These are phyloP conservation scores for Balakata baccata DNA, from an alignment of 345 rosid species.

Conservation along the genomic window DNA sequence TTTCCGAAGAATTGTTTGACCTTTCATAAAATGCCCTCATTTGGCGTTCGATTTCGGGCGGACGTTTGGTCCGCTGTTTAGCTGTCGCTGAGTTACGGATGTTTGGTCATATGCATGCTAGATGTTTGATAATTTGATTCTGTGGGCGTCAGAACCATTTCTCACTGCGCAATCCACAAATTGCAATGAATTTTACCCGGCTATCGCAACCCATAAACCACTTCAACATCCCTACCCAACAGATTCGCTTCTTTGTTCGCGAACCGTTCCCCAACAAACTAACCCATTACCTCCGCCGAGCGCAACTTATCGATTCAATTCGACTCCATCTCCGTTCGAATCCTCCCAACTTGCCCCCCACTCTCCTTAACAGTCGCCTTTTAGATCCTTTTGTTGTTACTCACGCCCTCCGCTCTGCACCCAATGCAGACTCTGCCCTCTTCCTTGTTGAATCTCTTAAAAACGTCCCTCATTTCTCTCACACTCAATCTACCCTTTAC, in stretches of 20 bases:
- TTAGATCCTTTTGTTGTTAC: conserved; percentile 69
- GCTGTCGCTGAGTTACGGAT: background rate
- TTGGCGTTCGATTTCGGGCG: background rate
- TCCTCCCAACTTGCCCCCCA: conserved; percentile 29
- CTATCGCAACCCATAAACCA: conserved; percentile 28
- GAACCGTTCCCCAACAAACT: conserved; percentile 74
- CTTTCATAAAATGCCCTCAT: background rate
- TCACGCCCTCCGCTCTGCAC: conserved; percentile 68
- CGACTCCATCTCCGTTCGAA: conserved; percentile 69
- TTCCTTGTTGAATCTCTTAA: conserved; percentile 46
- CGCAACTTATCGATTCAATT: conserved; percentile 65
- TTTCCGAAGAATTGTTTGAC: background rate
- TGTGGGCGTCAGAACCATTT: background rate
- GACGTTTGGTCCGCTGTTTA: background rate
- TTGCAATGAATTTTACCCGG: conserved; percentile 37
- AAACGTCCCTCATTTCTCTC: conserved; percentile 35
- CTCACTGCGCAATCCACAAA: background rate
- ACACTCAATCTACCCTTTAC: conserved; percentile 45
- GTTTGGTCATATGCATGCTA: conserved; percentile 12
- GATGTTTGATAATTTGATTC: conserved; percentile 35
- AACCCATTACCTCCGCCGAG: conserved; percentile 66
- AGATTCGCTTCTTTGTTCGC: conserved; percentile 53
- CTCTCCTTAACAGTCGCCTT: conserved; percentile 50
- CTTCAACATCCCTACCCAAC: conserved; percentile 24
- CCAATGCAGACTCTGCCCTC: conserved; percentile 60